Percentiles rank a stretch among this genome's conserved stretches.
Evolutionary conservation across 805 yeast genomes (phyloP).

Genomic region (Diddensiella santjacobensis): DNA sequence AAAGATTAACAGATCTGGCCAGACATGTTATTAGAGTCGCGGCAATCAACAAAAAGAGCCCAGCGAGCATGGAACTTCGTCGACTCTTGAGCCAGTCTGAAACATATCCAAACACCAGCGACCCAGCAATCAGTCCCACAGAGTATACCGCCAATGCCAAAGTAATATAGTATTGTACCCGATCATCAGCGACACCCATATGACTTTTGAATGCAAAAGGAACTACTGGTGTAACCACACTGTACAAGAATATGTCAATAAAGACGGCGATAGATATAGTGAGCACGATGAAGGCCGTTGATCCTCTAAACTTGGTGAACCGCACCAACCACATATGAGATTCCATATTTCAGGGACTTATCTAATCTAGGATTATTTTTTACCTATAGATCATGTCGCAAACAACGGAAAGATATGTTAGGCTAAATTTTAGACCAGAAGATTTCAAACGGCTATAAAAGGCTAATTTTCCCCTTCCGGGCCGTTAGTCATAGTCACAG

Average conservation of each 20-base stretch:
- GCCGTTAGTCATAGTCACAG: too few relatives aligned
- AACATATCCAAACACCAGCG: constrained; percentile 30
- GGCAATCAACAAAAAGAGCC: constrained; percentile 29
- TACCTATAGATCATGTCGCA: too few relatives aligned
- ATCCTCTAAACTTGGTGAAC: constrained; percentile 18
- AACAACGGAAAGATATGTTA: too few relatives aligned
- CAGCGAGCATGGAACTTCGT: constrained; percentile 29
- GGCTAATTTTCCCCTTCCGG: too few relatives aligned
- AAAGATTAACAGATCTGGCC: constrained; percentile 26
- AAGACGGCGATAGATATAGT: constrained; percentile 34
- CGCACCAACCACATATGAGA: too few relatives aligned
- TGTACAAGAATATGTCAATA: constrained; percentile 33
- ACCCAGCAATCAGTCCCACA: constrained; percentile 31
- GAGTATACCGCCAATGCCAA: constrained; percentile 32
- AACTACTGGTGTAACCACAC: constrained; percentile 32
- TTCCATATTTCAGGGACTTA: too few relatives aligned
- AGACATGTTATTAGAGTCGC: constrained; percentile 32
- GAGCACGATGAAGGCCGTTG: constrained; percentile 23
- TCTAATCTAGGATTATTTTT: too few relatives aligned
- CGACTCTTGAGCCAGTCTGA: constrained; percentile 28
- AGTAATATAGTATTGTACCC: constrained; percentile 29
- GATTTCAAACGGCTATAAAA: too few relatives aligned
- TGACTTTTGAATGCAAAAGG: constrained; percentile 32
- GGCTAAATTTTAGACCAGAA: too few relatives aligned
- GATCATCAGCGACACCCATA: constrained; percentile 27